Percentiles rank a stretch among this genome's conserved stretches.
Conservation (phyloP, 352 stramenopile species). For the Globisporangium paroecandrum region DNA sequence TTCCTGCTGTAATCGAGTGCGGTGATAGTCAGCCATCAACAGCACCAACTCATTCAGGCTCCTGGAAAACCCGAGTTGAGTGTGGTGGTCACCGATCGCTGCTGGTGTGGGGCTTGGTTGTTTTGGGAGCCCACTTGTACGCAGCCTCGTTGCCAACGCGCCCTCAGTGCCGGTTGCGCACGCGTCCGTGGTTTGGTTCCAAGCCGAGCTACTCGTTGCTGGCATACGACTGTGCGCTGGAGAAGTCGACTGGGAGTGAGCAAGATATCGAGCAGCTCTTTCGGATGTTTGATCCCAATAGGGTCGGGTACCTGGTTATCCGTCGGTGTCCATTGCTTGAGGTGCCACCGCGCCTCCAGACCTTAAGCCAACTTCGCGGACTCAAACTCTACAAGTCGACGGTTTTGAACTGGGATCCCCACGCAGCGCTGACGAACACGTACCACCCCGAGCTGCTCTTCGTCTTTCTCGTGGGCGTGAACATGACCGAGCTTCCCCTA, state of each 20-base stretch:
- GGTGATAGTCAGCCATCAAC: neutral
- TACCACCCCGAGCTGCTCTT: too few relatives aligned
- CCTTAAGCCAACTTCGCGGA: neutral
- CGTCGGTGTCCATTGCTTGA: neutral
- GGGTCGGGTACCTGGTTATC: neutral
- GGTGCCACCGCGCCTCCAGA: neutral
- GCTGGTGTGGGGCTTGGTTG: neutral
- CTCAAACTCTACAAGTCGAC: too few relatives aligned
- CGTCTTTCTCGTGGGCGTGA: too few relatives aligned
- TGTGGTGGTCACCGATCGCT: neutral
- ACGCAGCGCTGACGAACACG: too few relatives aligned
- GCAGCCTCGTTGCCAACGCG: neutral
- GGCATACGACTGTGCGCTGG: neutral
- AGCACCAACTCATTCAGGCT: too few relatives aligned
- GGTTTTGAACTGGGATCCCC: too few relatives aligned
- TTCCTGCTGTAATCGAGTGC: too few relatives aligned
- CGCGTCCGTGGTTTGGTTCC: neutral
- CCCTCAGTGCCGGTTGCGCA: neutral
- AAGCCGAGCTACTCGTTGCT: neutral
- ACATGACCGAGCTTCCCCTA: too few relatives aligned
- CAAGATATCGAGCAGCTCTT: neutral
- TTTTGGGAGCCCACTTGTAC: neutral
- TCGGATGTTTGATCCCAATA: neutral
- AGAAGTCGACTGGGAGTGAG: neutral
- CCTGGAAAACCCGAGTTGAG: too few relatives aligned